Evolutionary conservation across 2,329 filamentous ascomycete genomes (phyloP), one percentile per base, ranked within the genome.

Genomic region (Thelonectria discophora): DNA sequence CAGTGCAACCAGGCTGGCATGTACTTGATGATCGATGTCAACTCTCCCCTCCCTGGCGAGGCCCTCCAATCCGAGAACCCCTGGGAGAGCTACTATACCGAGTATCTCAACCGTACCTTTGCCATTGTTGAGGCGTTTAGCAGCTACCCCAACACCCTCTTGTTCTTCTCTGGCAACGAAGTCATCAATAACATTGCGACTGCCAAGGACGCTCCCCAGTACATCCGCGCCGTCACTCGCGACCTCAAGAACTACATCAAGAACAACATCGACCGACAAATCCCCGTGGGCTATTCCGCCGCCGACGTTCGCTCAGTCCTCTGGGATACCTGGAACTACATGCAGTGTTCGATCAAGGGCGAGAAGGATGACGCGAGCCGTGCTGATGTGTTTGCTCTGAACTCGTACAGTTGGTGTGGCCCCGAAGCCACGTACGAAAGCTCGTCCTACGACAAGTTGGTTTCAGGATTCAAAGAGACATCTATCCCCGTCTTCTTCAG

Each of bases 221-320:
- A 92, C 75, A 81, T 89, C 68, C 84, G 88, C 77, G 91, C 91
- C 64, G 86, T 92, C 65, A 93, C 89, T 48, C 89, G 91, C 72
- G 91, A 94, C 77, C 82, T 94, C 75, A 93, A 92, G 83, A 89
- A 88, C 75, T 94, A 94, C 81, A 88, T 93, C 79, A 86, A 88
- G 78, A 88, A 88, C 73, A 86, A 90, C 73, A 80, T 85, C 62
- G 82, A 87, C 73, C 89, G 91, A 69, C 69, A 79, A 62, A 90
- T 94, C 67, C 90, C 91, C 20, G 89, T 93, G 60, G 91, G 91
- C 46, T 94, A 94, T 82, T 93, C 90, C 7, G 91, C 91, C 62
- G 91, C 91, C 50, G 91, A 94, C 74, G 91, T 94, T 45, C 88
- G 91, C 62, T 79, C 85, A 1, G 86, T 92, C 45, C 85, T 94